Base-by-base conservation (phyloP, 306 rosid genomes). In the Vachellia pachyceras region DNA sequence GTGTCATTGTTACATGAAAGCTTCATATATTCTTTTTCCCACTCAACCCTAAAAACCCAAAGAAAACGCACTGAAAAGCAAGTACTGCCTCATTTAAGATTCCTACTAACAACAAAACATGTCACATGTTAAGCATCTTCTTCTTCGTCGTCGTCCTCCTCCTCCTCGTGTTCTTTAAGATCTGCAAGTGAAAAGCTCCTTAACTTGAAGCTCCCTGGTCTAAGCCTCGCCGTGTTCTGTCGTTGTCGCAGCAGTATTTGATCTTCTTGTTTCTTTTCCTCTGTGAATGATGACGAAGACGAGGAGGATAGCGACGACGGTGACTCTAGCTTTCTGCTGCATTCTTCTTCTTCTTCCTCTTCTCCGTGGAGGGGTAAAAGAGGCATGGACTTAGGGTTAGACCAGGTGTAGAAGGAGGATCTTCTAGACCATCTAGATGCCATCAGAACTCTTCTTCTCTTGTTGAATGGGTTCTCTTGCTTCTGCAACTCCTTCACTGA, bases 321-420 rank as follows among this genome's bases (percentile, higher is more conserved):
- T 0, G 83, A 73, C 20, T 40, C 77, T 58, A 5, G 40, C 17
- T 71, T 52, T 8, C 60, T 73, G 7, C 66, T 11, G 49, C 14
- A 81, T 3, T 69, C 10, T 57, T 57, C 68, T 5, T 69, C 61
- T 7, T n/a, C 85, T 46, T 55, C 44, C 0, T 75, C 76, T 10
- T 84, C 84, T 3, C 87, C 87, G 0, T 76, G 39, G 6, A 91
- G 64, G 1, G 90, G 84, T 18, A 94, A 70, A 49, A 94, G 82
- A 8, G 98, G 98, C 97, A 94, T 90, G 45, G 98, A 94, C 61
- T 91, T 81, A 11, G 98, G 97, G 87, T 92, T 89, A 0, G 84
- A 71, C 79, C 88, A 84, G 69, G 79, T 69, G 70, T 92, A 94
- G 40, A 92, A 92, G 1, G 86, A 81, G 0, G 97, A 84, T 80